A percentile compares a stretch with the other conserved stretches of the same genome.
phyloP scores from a whole-genome alignment of 1,284 basidiomycete species.

The Ustilago loliicola region DNA sequence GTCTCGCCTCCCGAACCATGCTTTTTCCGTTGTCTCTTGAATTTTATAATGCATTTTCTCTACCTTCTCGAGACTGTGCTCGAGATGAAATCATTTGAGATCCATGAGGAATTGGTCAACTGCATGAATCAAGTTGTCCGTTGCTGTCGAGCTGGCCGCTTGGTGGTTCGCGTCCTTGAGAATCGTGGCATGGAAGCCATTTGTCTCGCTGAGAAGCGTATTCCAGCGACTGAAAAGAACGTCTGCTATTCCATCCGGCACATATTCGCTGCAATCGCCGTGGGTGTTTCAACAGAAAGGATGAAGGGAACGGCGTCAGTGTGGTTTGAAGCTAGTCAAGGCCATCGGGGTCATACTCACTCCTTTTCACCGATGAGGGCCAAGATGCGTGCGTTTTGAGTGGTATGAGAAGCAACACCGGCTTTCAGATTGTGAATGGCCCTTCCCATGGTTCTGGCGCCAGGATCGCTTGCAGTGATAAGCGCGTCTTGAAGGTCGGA shows the following conservation, averaged over 20 bases:
- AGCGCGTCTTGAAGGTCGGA: slow-evolving; percentile 42
- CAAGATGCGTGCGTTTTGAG: slow-evolving; percentile 32
- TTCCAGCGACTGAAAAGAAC: slow-evolving; percentile 48
- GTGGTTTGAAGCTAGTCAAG: background rate
- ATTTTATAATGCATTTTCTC: slow-evolving; percentile 13
- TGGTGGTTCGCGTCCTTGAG: slow-evolving; percentile 60
- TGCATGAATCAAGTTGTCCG: slow-evolving; percentile 34
- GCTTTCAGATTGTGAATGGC: slow-evolving; percentile 28
- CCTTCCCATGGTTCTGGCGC: slow-evolving; percentile 18
- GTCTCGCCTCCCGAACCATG: background rate
- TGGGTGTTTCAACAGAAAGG: background rate
- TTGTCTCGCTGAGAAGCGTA: slow-evolving; percentile 19
- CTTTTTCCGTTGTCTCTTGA: slow-evolving; percentile 6
- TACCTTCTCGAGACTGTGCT: background rate
- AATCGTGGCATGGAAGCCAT: slow-evolving; percentile 38
- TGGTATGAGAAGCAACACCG: background rate
- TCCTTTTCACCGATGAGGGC: slow-evolving; percentile 61
- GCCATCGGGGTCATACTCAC: slow-evolving; percentile 36
- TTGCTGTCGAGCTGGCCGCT: slow-evolving; percentile 46
- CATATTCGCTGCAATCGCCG: slow-evolving; percentile 50
- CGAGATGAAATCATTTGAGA: slow-evolving; percentile 11
- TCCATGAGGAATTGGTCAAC: slow-evolving; percentile 32
- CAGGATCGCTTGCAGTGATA: slow-evolving; percentile 29
- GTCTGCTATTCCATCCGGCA: slow-evolving; percentile 28
- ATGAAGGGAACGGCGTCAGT: background rate